phyloP scores from a whole-genome alignment of 1,284 basidiomycete genomes.

The Pseudozyma hubeiensis region DNA sequence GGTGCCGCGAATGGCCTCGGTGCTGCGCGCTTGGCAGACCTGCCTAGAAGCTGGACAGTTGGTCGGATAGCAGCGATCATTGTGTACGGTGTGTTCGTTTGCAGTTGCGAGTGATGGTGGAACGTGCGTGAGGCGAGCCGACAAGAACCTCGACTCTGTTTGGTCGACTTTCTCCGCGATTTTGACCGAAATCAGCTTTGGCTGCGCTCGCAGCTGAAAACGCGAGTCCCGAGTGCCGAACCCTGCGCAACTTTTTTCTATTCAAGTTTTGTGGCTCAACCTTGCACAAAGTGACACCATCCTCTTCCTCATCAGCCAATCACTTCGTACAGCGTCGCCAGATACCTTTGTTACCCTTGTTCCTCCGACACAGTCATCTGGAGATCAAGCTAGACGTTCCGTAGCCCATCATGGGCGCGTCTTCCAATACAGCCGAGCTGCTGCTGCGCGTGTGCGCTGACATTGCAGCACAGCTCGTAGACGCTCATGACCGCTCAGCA shows the following conservation, averaged over 20 bases:
- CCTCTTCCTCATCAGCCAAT: neutral
- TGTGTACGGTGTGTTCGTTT: conserved; percentile 2
- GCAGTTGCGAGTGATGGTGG: conserved; percentile 8
- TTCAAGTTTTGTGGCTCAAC: neutral
- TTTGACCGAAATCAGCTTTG: too few relatives aligned
- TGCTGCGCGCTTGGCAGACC: conserved; percentile 32
- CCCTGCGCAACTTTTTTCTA: conserved; percentile 9
- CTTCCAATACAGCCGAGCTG: conserved; percentile 79
- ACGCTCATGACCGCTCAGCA: conserved; percentile 78
- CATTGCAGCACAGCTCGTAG: conserved; percentile 92
- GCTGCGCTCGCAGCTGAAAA: too few relatives aligned
- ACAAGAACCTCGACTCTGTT: too few relatives aligned
- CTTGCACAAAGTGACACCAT: neutral
- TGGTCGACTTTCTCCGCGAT: too few relatives aligned
- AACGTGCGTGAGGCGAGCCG: neutral
- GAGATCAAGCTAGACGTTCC: neutral
- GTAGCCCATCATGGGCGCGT: conserved; percentile 44
- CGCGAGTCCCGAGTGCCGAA: conserved; percentile 20
- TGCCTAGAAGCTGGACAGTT: conserved; percentile 23
- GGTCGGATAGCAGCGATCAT: conserved; percentile 44
- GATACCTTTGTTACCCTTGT: neutral
- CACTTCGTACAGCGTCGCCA: neutral
- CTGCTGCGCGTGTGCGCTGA: conserved; percentile 92
- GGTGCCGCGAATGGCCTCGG: conserved; percentile 35
- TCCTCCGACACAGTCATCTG: neutral